These are phyloP conservation scores for Rhizopus arrhizus DNA, from an alignment of 371 early-diverging fungal species.

Conservation along the genomic window DNA sequence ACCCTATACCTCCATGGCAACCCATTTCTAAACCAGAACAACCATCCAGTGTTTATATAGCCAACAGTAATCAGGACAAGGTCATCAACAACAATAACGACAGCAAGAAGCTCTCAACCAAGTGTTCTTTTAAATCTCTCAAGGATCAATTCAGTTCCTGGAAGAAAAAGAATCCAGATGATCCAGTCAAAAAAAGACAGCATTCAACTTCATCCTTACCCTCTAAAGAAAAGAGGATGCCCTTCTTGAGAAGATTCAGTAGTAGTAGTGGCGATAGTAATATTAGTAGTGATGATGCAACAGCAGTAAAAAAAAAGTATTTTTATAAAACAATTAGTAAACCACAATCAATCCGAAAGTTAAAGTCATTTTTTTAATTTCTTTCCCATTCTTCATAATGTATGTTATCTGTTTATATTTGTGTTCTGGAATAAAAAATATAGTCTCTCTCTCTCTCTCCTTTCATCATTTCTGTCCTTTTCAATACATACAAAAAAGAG, in stretches of 20 bases:
- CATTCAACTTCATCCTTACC: not conserved
- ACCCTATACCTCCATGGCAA: not conserved
- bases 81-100: not conserved
- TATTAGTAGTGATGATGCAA: constrained; percentile 5
- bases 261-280: not conserved
- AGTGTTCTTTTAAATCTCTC: not conserved
- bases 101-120: not conserved
- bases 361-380: not conserved
- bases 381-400: not conserved
- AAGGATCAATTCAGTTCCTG: constrained; percentile 6
- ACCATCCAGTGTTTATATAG: too few relatives aligned
- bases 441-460: not conserved
- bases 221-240: not conserved
- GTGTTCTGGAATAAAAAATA: too few relatives aligned
- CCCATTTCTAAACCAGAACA: not conserved
- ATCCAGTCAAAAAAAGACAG: not conserved
- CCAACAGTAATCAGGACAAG: too few relatives aligned
- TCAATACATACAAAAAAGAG: not conserved
- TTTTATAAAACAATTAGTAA: not conserved
- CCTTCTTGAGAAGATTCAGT: constrained; percentile 12
- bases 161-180: constrained; percentile 3
- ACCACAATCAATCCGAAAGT: not conserved
- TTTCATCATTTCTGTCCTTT: not conserved
- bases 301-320: not conserved
- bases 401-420: too few relatives aligned